Evolutionary conservation across 768 basidiomycete genomes (phyloP).

Genomic region (Coprinellus micaceus): DNA sequence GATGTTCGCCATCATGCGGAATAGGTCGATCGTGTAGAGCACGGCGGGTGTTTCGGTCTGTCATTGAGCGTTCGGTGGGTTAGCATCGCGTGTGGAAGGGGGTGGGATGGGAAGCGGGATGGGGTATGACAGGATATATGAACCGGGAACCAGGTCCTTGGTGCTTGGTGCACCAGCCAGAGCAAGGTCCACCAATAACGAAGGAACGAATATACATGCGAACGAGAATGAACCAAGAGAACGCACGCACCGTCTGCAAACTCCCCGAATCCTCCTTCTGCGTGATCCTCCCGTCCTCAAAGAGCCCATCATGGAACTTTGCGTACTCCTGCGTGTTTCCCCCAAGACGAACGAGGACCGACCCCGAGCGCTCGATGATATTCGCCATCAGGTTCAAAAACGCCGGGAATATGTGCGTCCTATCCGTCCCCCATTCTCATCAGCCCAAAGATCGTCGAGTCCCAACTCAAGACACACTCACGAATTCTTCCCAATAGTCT

Average conservation of each 20-base stretch:
- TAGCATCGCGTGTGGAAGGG: too few species aligned
- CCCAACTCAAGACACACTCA: neutral
- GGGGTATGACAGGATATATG: too few species aligned
- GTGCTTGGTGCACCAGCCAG: too few species aligned
- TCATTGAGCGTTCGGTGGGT: too few species aligned
- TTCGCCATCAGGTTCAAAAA: slow-evolving; percentile 79
- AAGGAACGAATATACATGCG: too few species aligned
- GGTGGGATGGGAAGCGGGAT: too few species aligned
- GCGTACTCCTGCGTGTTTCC: slow-evolving; percentile 79
- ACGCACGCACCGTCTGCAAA: neutral
- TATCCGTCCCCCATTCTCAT: too few species aligned
- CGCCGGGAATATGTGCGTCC: slow-evolving; percentile 45
- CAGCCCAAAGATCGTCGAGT: neutral
- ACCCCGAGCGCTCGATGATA: slow-evolving; percentile 58
- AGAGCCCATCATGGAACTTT: neutral
- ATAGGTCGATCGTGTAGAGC: slow-evolving; percentile 58
- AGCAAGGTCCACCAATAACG: too few species aligned
- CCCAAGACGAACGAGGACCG: slow-evolving; percentile 64
- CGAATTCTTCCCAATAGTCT: slow-evolving; percentile 53
- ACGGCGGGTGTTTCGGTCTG: slow-evolving; percentile 70
- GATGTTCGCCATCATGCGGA: slow-evolving; percentile 65
- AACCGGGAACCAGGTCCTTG: too few species aligned
- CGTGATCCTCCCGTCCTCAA: neutral
- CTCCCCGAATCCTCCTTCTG: neutral
- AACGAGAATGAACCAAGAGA: neutral